Evolutionary conservation across 352 stramenopile species (phyloP).

Genomic region (Pythium rhizo-oryzae): DNA sequence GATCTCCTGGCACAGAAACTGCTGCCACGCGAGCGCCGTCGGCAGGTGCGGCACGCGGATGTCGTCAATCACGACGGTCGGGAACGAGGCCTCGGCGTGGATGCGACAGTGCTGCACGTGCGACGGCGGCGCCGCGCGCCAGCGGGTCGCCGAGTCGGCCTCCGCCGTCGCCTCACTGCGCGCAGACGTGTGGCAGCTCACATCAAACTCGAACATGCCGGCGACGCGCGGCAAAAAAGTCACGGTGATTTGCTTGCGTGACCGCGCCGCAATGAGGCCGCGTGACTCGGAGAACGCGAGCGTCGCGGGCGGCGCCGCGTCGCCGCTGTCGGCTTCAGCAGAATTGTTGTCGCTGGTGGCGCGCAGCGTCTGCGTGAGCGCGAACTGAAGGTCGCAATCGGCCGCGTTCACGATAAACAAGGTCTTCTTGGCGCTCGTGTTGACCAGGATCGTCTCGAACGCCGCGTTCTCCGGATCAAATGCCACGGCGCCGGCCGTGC

Average conservation of each 20-base stretch:
- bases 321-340: neutral
- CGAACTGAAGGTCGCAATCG: conserved; percentile 77
- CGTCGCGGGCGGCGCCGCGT: conserved; percentile 7
- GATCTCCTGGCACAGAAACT: conserved; percentile 77
- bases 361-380: conserved; percentile 44
- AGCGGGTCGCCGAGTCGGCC: conserved; percentile 10
- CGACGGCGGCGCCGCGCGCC: conserved; percentile 3
- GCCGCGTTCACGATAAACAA: conserved; percentile 78
- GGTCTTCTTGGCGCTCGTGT: conserved; percentile 64
- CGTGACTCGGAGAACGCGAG: conserved; percentile 64
- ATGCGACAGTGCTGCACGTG: conserved; percentile 53
- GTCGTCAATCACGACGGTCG: conserved; percentile 84
- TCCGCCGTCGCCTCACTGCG: neutral
- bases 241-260: conserved; percentile 74
- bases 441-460: conserved; percentile 88
- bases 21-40: conserved; percentile 60
- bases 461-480: conserved; percentile 71
- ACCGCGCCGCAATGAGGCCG: conserved; percentile 73
- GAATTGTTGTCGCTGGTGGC: conserved; percentile 13
- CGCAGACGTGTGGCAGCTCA: conserved; percentile 54
- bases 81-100: conserved; percentile 81
- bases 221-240: conserved; percentile 71
- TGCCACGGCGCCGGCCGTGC: conserved; percentile 68
- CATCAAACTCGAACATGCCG: conserved; percentile 71
- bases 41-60: conserved; percentile 62